Conservation (phyloP, 148 eudicot genomes). For the Limonium bicolor region DNA sequence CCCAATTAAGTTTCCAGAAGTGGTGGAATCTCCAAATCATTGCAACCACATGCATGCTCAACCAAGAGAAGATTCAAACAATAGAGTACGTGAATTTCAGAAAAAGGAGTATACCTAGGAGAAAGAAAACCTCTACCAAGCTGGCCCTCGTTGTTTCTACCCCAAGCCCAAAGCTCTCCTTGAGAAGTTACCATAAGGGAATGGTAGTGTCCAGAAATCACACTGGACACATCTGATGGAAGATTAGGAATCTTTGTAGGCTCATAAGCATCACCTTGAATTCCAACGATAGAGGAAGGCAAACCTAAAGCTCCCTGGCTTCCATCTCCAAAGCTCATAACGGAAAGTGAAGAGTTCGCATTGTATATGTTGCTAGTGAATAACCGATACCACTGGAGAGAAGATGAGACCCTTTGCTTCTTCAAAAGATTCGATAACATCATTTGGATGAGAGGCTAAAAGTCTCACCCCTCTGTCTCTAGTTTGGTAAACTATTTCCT, state of each 20-base stretch:
- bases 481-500: no score
- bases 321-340: conserved; percentile 90
- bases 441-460: background rate
- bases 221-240: conserved; percentile 42
- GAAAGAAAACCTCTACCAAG: conserved; percentile 62
- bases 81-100: no score
- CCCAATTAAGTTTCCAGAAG: no score
- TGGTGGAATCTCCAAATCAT: no score
- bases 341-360: conserved; percentile 18
- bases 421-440: conserved; percentile 13
- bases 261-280: conserved; percentile 73
- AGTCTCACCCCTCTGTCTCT: no score
- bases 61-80: no score
- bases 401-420: conserved; percentile 3
- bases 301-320: conserved; percentile 82
- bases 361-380: conserved; percentile 8
- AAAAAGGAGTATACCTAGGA: conserved; percentile 34
- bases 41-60: no score
- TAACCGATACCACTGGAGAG: conserved; percentile 9
- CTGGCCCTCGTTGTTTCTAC: conserved; percentile 71
- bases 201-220: conserved; percentile 84
- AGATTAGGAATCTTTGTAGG: conserved; percentile 63
- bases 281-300: conserved; percentile 38
- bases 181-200: conserved; percentile 74
- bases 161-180: conserved; percentile 96